Evolutionary conservation across 2,329 filamentous ascomycete genomes (phyloP).

Genomic region (Chaetomiaceae sp.): DNA sequence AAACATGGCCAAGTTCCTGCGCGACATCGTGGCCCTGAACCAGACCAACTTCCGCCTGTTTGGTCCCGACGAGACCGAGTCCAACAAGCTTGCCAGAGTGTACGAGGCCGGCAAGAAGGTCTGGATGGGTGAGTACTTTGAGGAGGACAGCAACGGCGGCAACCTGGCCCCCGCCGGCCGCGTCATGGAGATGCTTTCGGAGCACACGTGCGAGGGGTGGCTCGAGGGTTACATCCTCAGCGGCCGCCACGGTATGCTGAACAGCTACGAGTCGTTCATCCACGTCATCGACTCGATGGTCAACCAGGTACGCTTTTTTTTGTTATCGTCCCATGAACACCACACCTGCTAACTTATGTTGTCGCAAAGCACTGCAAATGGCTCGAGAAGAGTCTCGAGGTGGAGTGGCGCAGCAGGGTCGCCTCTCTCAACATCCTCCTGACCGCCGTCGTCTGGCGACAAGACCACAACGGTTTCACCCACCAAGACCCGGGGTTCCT

Average conservation of each 20-base stretch:
- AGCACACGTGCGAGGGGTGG: slow-evolving; percentile 77
- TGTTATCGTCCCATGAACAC: too few species aligned
- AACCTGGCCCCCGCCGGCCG: slow-evolving; percentile 64
- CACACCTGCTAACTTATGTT: too few species aligned
- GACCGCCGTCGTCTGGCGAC: slow-evolving; percentile 74
- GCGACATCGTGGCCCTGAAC: slow-evolving; percentile 63
- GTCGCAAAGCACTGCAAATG: slow-evolving; percentile 83
- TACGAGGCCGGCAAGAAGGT: slow-evolving; percentile 74
- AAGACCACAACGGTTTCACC: slow-evolving; percentile 81
- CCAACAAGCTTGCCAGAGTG: slow-evolving; percentile 68
- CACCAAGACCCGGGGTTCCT: slow-evolving; percentile 79
- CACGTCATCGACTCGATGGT: slow-evolving; percentile 84
- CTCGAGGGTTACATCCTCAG: slow-evolving; percentile 73
- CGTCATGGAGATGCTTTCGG: slow-evolving; percentile 81
- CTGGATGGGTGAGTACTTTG: slow-evolving; percentile 74
- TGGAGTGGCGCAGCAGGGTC: slow-evolving; percentile 69
- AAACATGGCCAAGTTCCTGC: slow-evolving; percentile 63
- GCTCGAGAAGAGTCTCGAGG: slow-evolving; percentile 76
- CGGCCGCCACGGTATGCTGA: slow-evolving; percentile 70
- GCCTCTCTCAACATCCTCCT: slow-evolving; percentile 75
- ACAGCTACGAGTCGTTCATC: slow-evolving; percentile 79
- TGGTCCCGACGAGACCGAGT: slow-evolving; percentile 76
- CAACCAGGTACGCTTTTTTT: too few species aligned
- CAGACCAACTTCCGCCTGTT: slow-evolving; percentile 67
- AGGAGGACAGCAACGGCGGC: slow-evolving; percentile 69